Evolutionary conservation across 805 yeast species (phyloP).

Genomic region (Metschnikowia corniflorae): DNA sequence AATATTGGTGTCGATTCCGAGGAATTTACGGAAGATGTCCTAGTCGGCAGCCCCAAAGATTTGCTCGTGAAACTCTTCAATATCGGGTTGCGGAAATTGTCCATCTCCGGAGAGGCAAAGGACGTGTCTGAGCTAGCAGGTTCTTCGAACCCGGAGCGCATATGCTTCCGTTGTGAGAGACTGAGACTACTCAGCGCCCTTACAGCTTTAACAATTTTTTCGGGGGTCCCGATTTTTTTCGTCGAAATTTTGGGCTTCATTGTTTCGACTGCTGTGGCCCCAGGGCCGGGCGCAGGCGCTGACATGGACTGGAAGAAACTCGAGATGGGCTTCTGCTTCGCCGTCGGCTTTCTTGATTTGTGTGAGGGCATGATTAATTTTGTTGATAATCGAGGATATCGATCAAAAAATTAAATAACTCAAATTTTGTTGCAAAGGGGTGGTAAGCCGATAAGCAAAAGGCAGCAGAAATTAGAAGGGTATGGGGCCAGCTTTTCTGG

Average conservation of each 20-base stretch:
- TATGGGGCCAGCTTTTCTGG: too few relatives aligned
- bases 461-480: too few relatives aligned
- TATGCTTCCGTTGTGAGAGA: constrained; percentile 9
- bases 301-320: constrained; percentile 23
- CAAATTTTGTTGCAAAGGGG: too few relatives aligned
- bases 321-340: constrained; percentile 26
- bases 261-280: too few relatives aligned
- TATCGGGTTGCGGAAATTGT: constrained; percentile 35
- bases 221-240: constrained; percentile 7
- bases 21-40: neutral
- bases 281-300: constrained; percentile 3
- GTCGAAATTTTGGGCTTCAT: too few relatives aligned
- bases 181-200: constrained; percentile 5
- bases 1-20: constrained; percentile 7
- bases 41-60: constrained; percentile 16
- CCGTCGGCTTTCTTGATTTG: constrained; percentile 12
- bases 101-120: constrained; percentile 35
- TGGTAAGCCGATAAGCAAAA: too few relatives aligned
- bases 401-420: neutral
- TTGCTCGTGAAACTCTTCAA: constrained; percentile 15
- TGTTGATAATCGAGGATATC: too few relatives aligned
- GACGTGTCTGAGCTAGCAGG: constrained; percentile 30
- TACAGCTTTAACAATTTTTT: constrained; percentile 1
- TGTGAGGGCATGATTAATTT: constrained; percentile 15
- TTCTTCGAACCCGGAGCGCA: constrained; percentile 18